These are phyloP conservation scores for Chrysosporium keratinophilum DNA, from an alignment of 2,329 filamentous ascomycete genomes.

Conservation along the genomic window DNA sequence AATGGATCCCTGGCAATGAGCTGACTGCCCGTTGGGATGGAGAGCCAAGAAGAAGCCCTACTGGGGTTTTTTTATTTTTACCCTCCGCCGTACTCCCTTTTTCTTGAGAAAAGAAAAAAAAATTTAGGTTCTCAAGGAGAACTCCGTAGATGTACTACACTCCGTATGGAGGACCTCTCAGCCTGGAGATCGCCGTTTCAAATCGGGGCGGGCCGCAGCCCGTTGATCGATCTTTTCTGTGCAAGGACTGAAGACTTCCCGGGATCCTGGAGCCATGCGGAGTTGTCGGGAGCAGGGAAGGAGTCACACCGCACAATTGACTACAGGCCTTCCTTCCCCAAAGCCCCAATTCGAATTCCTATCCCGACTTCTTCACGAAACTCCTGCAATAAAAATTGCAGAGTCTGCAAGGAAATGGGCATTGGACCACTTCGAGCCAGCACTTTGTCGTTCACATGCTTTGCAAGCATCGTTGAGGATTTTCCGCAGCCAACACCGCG, in stretches of 20 bases:
- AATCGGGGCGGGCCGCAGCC: conserved; percentile 11
- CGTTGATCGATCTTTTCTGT: conserved; percentile 8
- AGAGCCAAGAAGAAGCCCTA: neutral
- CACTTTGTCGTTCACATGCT: neutral
- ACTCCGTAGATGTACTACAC: no score
- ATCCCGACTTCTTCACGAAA: no score
- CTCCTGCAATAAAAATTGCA: no score
- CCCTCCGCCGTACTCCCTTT: neutral
- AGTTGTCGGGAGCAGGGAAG: neutral
- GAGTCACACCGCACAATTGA: neutral
- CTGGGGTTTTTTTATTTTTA: neutral
- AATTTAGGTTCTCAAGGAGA: neutral
- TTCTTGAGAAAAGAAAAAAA: neutral
- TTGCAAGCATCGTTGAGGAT: neutral
- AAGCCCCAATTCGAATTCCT: no score
- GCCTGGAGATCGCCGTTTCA: conserved; percentile 12
- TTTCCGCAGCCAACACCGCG: neutral
- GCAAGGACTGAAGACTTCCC: conserved; percentile 7
- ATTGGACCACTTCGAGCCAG: no score
- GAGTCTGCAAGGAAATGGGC: no score
- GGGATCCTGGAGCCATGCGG: conserved; percentile 6
- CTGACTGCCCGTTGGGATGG: neutral
- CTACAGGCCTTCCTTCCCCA: neutral
- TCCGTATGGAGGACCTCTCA: neutral
- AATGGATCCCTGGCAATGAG: neutral